Evolutionary conservation across 495 filamentous ascomycete species (phyloP).

Genomic region (Aspergillus indologenus): DNA sequence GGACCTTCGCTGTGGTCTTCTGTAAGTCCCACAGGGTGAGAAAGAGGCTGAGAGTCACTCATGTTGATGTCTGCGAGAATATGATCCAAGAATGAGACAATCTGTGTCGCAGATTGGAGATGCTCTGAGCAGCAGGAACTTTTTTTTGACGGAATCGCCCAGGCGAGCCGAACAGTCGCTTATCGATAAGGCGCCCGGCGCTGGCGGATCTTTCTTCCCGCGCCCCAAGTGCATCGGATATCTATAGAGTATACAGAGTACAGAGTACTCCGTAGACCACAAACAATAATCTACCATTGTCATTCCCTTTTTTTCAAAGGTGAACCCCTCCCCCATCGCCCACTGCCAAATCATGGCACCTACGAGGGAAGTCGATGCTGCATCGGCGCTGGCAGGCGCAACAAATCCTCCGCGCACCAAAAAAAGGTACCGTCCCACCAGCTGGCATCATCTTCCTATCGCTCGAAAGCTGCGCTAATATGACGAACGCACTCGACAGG

Average conservation of each 20-base stretch:
- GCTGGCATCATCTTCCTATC: constrained; percentile 2
- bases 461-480: not conserved
- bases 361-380: constrained; percentile 11
- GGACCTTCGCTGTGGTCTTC: constrained; percentile 20
- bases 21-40: constrained; percentile 23
- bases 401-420: constrained; percentile 23
- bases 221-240: not conserved
- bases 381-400: constrained; percentile 8
- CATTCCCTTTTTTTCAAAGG: not conserved
- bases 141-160: constrained; percentile 10
- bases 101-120: not conserved
- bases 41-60: constrained; percentile 45
- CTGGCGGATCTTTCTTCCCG: not conserved
- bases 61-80: constrained; percentile 27
- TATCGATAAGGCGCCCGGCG: constrained; percentile 28
- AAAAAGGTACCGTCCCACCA: constrained; percentile 26
- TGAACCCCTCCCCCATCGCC: not conserved
- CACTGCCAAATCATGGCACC: constrained; percentile 14
- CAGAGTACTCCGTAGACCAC: not conserved
- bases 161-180: constrained; percentile 7
- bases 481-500: constrained; percentile 22
- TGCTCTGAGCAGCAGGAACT: constrained; percentile 2
- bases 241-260: too few species aligned
- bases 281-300: not conserved
- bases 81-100: constrained; percentile 24